Evolutionary conservation across 768 basidiomycete genomes (phyloP), one percentile per base, ranked within the genome.

Genomic region (Tylopilus rubrobrunneus): DNA sequence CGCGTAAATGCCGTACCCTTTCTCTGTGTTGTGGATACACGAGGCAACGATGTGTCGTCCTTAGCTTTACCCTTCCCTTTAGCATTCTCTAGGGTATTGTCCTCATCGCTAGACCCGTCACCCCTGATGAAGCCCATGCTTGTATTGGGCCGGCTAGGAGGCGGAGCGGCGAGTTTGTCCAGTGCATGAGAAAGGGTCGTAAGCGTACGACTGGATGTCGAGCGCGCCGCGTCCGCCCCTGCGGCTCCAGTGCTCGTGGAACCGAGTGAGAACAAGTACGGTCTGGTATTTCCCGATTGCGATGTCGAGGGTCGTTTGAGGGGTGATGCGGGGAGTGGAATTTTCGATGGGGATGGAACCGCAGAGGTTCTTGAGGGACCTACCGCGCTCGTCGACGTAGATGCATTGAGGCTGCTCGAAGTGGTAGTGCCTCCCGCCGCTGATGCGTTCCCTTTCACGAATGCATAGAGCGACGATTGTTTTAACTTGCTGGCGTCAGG

Each of bases 111-210:
- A 6, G 14, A 25, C 4, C 43, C 58, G 23, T 75, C 55, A 14
- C 41, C 46, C 5, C 60, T 62, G 49, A 80, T 78, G 65, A 89
- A 87, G 31, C 86, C 88, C 73, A 89, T 69, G 52, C 83, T 87
- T 3, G 86, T 86, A 50, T 78, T 86, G 1, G 88, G 86, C 40
- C 86, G 68, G 23, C 75, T 76, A 4, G 86, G 87, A 2, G 84
- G 78, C 0, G 84, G 86, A 66, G 80, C 78, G 27, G 77, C 75
- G n/a, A 90, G 74, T 62, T 84, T 86, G 63, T 89, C 83, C 27
- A 91, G 70, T 3, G 88, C 88, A 56, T 76, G 77, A 9, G 85
- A 81, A 14, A 90, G 73, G 6, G 78, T 86, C 5, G 82, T 81
- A n/a, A 90, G 67, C 0, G 85, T 80, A 5, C 81, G 60, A 11